Conservation (phyloP, 23 red algal species). For the Cyanidiococcus yangmingshanensis region DNA sequence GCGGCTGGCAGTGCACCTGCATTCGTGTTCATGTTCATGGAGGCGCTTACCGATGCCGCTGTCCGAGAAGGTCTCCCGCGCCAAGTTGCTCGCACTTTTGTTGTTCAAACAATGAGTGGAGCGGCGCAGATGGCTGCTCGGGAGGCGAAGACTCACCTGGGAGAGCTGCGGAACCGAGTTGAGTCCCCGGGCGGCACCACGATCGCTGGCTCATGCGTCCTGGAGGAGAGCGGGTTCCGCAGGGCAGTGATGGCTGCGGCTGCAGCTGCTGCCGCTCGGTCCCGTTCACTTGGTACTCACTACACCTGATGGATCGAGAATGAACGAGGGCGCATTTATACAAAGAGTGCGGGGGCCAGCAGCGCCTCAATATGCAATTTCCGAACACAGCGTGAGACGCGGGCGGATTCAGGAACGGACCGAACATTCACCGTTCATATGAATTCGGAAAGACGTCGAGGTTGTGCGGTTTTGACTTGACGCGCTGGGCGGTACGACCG, state of each 20-base stretch:
- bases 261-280: slow-evolving; percentile 39
- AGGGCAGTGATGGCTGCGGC: slow-evolving; percentile 38
- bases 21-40: slow-evolving; percentile 50
- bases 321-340: too few relatives aligned
- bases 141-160: slow-evolving; percentile 34
- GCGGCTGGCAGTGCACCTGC: slow-evolving; percentile 46
- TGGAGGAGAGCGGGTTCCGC: slow-evolving; percentile 48
- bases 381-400: too few relatives aligned
- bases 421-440: too few relatives aligned
- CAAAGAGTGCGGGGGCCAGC: too few relatives aligned
- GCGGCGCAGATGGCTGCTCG: slow-evolving; percentile 36
- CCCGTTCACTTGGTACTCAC: slow-evolving; percentile 31
- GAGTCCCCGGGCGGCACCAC: slow-evolving; percentile 75
- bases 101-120: slow-evolving; percentile 41
- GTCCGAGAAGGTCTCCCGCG: slow-evolving; percentile 50
- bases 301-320: too few relatives aligned
- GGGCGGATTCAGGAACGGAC: too few relatives aligned
- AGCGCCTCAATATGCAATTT: too few relatives aligned
- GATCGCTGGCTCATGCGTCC: slow-evolving; percentile 37
- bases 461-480: too few relatives aligned
- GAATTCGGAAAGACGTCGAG: too few relatives aligned
- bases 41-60: slow-evolving; percentile 59
- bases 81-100: slow-evolving; percentile 30
- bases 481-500: too few relatives aligned
- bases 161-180: slow-evolving; percentile 53